Evolutionary conservation across 768 basidiomycete species (phyloP).

Genomic region (Suillus occidentalis): DNA sequence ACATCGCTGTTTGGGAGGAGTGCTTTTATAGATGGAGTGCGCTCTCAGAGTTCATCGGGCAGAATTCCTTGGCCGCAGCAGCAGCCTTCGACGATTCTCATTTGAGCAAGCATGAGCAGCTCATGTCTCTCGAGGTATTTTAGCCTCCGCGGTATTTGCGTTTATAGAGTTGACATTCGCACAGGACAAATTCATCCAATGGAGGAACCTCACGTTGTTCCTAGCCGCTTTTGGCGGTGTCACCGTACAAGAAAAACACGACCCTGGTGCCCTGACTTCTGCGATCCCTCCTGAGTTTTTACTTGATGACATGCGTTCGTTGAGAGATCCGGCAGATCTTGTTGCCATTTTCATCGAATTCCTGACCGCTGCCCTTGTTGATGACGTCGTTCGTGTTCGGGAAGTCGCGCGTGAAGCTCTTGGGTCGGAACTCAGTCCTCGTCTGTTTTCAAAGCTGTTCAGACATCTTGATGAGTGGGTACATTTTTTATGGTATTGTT

Average conservation of each 20-base stretch:
- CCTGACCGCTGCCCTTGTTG: conserved; percentile 66
- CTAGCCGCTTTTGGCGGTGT: conserved; percentile 72
- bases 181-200: conserved; percentile 75
- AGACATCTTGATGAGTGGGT: conserved; percentile 75
- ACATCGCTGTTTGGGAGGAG: conserved; percentile 82
- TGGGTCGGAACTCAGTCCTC: conserved; percentile 73
- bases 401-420: conserved; percentile 81
- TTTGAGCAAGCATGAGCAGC: conserved; percentile 37
- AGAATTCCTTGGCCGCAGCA: conserved; percentile 32
- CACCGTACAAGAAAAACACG: conserved; percentile 54
- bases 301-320: conserved; percentile 72
- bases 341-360: conserved; percentile 66
- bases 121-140: conserved; percentile 39
- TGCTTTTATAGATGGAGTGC: conserved; percentile 74
- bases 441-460: conserved; percentile 65
- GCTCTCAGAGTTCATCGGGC: conserved; percentile 59
- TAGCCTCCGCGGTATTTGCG: neutral
- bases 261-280: conserved; percentile 48
- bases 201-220: conserved; percentile 83
- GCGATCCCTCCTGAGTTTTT: conserved; percentile 57
- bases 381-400: conserved; percentile 64
- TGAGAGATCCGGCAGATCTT: conserved; percentile 56
- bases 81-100: conserved; percentile 36
- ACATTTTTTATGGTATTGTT: neutral
- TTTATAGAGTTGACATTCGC: conserved; percentile 2